These are phyloP conservation scores for Phytophthora foliorum DNA, from an alignment of 352 stramenopile species.

Conservation along the genomic window DNA sequence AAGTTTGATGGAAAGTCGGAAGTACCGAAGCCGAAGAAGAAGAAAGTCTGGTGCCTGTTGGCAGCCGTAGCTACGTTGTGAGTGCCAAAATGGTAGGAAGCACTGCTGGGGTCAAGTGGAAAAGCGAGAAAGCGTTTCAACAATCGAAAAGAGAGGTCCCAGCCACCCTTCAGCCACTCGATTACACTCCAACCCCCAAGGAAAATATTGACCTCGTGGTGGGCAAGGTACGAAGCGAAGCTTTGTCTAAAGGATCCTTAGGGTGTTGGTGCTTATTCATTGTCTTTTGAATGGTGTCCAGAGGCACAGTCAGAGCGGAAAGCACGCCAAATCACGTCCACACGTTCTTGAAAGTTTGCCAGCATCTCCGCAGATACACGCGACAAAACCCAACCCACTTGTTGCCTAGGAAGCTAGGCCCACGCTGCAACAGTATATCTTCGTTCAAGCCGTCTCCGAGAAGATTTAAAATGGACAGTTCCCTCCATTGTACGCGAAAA, in stretches of 20 bases:
- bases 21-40: slow-evolving; percentile 8
- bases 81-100: slow-evolving; percentile 38
- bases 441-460: slow-evolving; percentile 12
- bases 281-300: slow-evolving; percentile 8
- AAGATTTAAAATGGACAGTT: neutral
- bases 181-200: slow-evolving; percentile 69
- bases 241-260: neutral
- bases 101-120: slow-evolving; percentile 41
- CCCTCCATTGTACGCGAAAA: no score
- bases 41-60: slow-evolving; percentile 14
- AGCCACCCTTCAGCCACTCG: slow-evolving; percentile 66
- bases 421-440: slow-evolving; percentile 19
- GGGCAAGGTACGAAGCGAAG: slow-evolving; percentile 49
- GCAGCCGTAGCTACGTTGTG: neutral
- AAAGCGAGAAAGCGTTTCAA: slow-evolving; percentile 50
- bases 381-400: slow-evolving; percentile 11
- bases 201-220: slow-evolving; percentile 64
- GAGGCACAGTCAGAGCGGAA: slow-evolving; percentile 55
- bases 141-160: slow-evolving; percentile 51
- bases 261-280: neutral
- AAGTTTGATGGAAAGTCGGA: slow-evolving; percentile 2
- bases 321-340: slow-evolving; percentile 61
- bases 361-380: slow-evolving; percentile 47
- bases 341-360: slow-evolving; percentile 70
- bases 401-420: slow-evolving; percentile 2